Evolutionary conservation across 2,329 filamentous ascomycete species (phyloP).

Genomic region (Penicillium nordicum): DNA sequence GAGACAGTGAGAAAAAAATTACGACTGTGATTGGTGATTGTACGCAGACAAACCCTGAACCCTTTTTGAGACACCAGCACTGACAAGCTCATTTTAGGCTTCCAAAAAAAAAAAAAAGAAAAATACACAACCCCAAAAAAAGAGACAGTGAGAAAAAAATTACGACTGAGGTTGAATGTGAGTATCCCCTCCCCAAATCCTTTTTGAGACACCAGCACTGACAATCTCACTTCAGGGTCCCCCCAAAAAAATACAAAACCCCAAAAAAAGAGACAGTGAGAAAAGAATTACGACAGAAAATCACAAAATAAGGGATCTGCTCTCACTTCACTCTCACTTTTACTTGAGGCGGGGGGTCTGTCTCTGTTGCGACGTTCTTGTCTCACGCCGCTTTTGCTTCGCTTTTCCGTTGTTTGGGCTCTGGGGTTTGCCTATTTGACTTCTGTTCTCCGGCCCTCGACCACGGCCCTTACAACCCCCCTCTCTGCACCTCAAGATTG

Average conservation of each 20-base stretch:
- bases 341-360: not conserved
- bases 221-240: no score
- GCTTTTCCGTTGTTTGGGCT: not conserved
- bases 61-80: no score
- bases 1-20: not conserved
- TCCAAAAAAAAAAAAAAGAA: not conserved
- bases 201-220: no score
- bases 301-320: not conserved
- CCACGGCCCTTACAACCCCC: not conserved
- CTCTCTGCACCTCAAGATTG: not conserved
- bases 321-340: not conserved
- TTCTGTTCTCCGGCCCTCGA: not conserved
- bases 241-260: no score
- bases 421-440: not conserved
- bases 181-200: no score
- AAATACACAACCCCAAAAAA: not conserved
- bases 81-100: no score
- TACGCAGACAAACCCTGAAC: no score
- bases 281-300: not conserved
- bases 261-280: not conserved
- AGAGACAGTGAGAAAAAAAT: not conserved
- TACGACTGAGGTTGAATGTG: not conserved
- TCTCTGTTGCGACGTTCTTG: not conserved
- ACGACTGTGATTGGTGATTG: not conserved
- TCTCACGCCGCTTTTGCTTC: not conserved